Conservation (phyloP, 495 filamentous ascomycete species). For the Aspergillus heteromorphus region DNA sequence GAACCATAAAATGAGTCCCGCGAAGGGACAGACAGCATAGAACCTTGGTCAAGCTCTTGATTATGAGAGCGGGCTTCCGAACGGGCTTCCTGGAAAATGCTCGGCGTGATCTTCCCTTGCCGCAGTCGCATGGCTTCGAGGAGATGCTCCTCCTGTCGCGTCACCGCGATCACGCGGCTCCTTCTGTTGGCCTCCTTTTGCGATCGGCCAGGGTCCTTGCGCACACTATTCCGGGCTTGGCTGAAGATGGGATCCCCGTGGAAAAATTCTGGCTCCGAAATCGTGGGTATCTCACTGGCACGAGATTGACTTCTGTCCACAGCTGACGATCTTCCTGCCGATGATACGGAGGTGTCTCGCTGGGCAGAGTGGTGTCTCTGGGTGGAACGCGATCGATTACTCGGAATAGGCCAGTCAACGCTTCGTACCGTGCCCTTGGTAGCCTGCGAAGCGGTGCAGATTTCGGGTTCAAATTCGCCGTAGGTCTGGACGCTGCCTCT, state of each 20-base stretch:
- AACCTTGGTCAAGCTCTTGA: conserved; percentile 22
- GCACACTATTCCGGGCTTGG: neutral
- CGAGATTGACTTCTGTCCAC: conserved; percentile 22
- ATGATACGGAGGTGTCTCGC: conserved; percentile 23
- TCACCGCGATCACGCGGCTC: conserved; percentile 78
- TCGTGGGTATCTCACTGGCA: conserved; percentile 31
- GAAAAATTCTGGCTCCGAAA: conserved; percentile 28
- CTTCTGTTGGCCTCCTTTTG: conserved; percentile 36
- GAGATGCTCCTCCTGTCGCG: conserved; percentile 76
- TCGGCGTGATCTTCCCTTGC: conserved; percentile 68
- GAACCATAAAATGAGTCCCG: conserved; percentile 36
- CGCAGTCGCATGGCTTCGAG: conserved; percentile 76
- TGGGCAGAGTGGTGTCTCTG: conserved; percentile 12
- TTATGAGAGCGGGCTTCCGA: conserved; percentile 33
- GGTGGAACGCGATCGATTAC: conserved; percentile 25
- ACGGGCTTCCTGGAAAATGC: conserved; percentile 53
- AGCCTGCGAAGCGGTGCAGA: conserved; percentile 38
- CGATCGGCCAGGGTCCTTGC: neutral
- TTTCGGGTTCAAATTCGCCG: conserved; percentile 35
- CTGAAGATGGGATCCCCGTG: conserved; percentile 17
- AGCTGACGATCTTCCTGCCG: conserved; percentile 23
- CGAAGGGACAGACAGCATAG: conserved; percentile 29
- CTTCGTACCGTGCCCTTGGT: conserved; percentile 24
- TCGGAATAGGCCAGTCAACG: conserved; percentile 27
- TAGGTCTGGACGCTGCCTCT: conserved; percentile 38